Evolutionary conservation across 78 protist species (phyloP).

Genomic region (Bigelowiella natans): DNA sequence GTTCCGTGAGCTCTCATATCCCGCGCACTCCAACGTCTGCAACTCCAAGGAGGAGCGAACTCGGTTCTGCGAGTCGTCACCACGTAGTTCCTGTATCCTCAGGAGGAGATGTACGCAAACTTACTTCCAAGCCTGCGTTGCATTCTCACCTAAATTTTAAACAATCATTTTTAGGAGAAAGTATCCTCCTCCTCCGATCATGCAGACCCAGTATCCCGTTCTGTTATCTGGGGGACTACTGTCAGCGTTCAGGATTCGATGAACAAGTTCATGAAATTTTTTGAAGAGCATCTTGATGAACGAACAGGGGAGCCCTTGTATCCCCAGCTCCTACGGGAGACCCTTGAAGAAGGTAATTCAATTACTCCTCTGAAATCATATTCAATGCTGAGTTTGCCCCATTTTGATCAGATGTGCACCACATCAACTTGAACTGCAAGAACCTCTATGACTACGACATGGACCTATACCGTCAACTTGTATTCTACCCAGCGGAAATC

Average conservation of each 20-base stretch:
- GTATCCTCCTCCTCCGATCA: not conserved
- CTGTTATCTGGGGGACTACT: not conserved
- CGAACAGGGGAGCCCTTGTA: not conserved
- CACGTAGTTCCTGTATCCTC: not conserved
- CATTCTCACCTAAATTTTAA: not conserved
- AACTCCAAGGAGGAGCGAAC: not conserved
- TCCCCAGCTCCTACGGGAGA: not conserved
- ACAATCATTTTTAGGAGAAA: not conserved
- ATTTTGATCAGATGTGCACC: not conserved
- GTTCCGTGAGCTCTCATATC: not conserved
- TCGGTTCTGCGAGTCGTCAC: not conserved
- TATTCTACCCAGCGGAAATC: not conserved
- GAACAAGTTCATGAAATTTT: not conserved
- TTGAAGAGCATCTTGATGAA: not conserved
- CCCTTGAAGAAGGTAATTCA: not conserved
- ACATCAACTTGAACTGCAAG: conserved; percentile 28
- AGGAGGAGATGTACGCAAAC: not conserved
- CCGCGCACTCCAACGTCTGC: not conserved
- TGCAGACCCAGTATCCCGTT: not conserved
- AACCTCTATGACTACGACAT: conserved; percentile 9
- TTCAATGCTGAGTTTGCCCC: not conserved
- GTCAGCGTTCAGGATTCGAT: not conserved
- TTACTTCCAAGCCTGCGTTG: not conserved
- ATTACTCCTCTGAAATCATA: not conserved
- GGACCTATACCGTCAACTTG: not conserved